Base-by-base conservation (phyloP, 1,284 basidiomycete genomes). In the Schizophyllum commune region DNA sequence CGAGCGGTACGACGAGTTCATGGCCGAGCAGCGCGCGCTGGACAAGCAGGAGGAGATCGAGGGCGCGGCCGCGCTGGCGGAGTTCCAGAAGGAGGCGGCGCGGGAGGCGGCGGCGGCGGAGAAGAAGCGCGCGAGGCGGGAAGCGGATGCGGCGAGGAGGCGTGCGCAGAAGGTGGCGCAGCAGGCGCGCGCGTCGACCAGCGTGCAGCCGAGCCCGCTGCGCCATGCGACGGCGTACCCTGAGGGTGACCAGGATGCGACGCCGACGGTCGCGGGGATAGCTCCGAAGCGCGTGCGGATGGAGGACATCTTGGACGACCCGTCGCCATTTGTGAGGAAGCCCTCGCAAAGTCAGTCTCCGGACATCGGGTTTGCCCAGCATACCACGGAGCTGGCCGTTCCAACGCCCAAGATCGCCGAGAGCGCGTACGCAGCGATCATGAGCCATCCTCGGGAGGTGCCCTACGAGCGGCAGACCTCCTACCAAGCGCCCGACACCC, bases 1-100 rank as follows among this genome's bases (percentile, higher is more conserved):
- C 67, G 91, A 94, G 63, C 84, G 92, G 4, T 94, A 94, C 69
- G 60, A 78, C 21, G 90, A 93, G 68, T 93, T 84, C 67, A 88
- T 91, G 82, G 73, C 77, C 57, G 90, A 93, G 69, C 89, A 92
- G 68, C 86, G 85, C 80, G 81, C 75, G 13, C 72, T 92, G 53
- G 92, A 94, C 67, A 79, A 72, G 3, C 65, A 75, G 51, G 91
- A 92, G 63, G 89, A 91, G 67, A 79, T 79, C 33, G 83, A 88
- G 64, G 82, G 83, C 0, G 78, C 78, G 52, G 70, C 69, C 1
- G 39, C 39, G 9, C 39, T 47, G 39, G 53, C 13, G 5, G 53
- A 55, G 53, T 11, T 19, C 13, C 19, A 55, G 27, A 27, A 21
- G 6, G 82, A 84, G 57, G 71, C 73, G 1, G 67, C 69, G 13